Evolutionary conservation across 2,329 filamentous ascomycete genomes (phyloP).

Genomic region (Xylaria sp.): DNA sequence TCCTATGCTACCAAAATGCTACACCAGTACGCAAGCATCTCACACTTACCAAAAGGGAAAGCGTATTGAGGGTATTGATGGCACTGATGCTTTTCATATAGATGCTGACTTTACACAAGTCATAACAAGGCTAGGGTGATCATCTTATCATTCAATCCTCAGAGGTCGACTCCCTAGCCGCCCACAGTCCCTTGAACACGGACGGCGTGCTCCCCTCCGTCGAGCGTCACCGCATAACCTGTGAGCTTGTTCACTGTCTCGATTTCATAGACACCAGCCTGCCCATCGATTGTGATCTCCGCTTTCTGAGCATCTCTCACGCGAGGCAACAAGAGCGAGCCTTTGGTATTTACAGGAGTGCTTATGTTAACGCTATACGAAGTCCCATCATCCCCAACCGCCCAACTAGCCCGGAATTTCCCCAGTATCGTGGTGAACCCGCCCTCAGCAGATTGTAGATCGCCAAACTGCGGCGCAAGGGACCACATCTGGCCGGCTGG

Average conservation of each 20-base stretch:
- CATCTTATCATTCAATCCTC: too few relatives aligned
- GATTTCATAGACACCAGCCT: not conserved
- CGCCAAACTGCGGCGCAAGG: conserved; percentile 55
- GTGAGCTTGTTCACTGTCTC: conserved; percentile 4
- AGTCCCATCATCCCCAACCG: not conserved
- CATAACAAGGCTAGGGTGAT: too few relatives aligned
- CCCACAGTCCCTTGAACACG: not conserved
- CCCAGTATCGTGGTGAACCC: conserved; percentile 55
- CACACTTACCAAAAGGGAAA: too few relatives aligned
- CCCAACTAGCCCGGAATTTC: conserved; percentile 43
- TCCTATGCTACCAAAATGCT: too few relatives aligned
- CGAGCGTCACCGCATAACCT: conserved; percentile 1
- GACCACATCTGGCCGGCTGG: conserved; percentile 53
- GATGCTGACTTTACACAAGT: too few relatives aligned
- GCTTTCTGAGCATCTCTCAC: not conserved
- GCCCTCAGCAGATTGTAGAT: conserved; percentile 53
- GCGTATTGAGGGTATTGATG: too few relatives aligned
- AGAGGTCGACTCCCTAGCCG: not conserved
- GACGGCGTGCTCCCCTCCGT: conserved; percentile 3
- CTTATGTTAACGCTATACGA: conserved; percentile 22
- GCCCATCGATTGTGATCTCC: conserved; percentile 17
- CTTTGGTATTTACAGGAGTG: conserved; percentile 9
- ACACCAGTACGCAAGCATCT: too few relatives aligned
- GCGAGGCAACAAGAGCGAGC: conserved; percentile 13
- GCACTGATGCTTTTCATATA: too few relatives aligned